Conservation (phyloP, 805 yeast species). For the Teunomyces cretensis region DNA sequence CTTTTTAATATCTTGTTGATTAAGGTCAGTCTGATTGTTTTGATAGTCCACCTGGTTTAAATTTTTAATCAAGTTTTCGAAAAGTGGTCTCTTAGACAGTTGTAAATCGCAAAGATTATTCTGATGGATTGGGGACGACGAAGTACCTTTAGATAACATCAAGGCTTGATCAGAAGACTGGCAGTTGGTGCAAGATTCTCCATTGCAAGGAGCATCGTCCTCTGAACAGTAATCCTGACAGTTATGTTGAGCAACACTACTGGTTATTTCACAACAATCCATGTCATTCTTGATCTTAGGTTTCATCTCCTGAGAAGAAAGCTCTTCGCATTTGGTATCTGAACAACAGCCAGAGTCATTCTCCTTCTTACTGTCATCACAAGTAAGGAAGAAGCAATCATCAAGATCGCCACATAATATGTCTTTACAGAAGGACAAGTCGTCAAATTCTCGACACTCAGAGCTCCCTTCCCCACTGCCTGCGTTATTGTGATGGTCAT, state of each 20-base stretch:
- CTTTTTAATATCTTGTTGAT: slow-evolving; percentile 7
- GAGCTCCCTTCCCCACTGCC: neutral
- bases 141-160: neutral
- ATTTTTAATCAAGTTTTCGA: slow-evolving; percentile 38
- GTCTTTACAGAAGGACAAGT: slow-evolving; percentile 34
- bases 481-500: slow-evolving; percentile 14
- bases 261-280: slow-evolving; percentile 11
- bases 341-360: slow-evolving; percentile 2
- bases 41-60: slow-evolving; percentile 30
- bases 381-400: slow-evolving; percentile 40
- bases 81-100: slow-evolving; percentile 30
- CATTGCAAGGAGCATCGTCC: neutral
- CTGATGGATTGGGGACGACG: neutral
- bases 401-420: slow-evolving; percentile 44
- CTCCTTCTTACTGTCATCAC: slow-evolving; percentile 22
- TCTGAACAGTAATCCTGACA: neutral
- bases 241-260: slow-evolving; percentile 4
- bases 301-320: neutral
- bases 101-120: slow-evolving; percentile 29
- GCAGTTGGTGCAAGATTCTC: neutral
- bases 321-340: slow-evolving; percentile 5
- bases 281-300: neutral
- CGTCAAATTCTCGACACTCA: slow-evolving; percentile 31
- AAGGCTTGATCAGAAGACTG: neutral
- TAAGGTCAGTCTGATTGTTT: slow-evolving; percentile 8